phyloP scores from a whole-genome alignment of 805 yeast genomes.

The Candida alai region DNA sequence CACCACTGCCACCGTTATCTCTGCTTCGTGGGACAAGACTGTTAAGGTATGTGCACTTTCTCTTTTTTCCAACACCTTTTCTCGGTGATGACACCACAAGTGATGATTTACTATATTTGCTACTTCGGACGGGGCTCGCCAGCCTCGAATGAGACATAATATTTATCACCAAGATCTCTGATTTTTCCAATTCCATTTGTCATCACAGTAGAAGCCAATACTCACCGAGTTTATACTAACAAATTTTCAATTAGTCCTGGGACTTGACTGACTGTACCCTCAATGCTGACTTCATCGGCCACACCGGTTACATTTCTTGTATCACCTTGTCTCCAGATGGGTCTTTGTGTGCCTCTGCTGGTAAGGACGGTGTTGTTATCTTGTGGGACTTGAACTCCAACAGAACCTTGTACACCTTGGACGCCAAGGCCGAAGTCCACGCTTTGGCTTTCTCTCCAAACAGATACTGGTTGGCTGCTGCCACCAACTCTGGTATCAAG shows the following conservation, averaged over 20 bases:
- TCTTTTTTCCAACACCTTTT: slow-evolving; percentile 5
- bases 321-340: slow-evolving; percentile 99
- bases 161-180: slow-evolving; percentile 99
- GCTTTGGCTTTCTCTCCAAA: slow-evolving; percentile 99
- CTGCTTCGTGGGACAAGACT: slow-evolving; percentile 98
- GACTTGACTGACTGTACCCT: slow-evolving; percentile 79
- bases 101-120: slow-evolving; percentile 71
- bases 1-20: slow-evolving; percentile 72
- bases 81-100: slow-evolving; percentile 5
- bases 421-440: slow-evolving; percentile 94
- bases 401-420: slow-evolving; percentile 86
- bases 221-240: slow-evolving; percentile 7
- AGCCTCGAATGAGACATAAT: slow-evolving; percentile 88
- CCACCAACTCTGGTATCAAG: slow-evolving; percentile 96
- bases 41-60: slow-evolving; percentile 84
- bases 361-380: slow-evolving; percentile 98
- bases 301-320: slow-evolving; percentile 97
- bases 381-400: slow-evolving; percentile 93
- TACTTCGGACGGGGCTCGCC: slow-evolving; percentile 89
- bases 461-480: slow-evolving; percentile 99
- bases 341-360: slow-evolving; percentile 98
- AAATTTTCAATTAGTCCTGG: slow-evolving; percentile 80
- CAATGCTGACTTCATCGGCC: slow-evolving; percentile 97
- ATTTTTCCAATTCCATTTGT: slow-evolving; percentile 27
- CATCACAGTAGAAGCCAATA: background rate